These are phyloP conservation scores for Trichoderma guizhouense DNA, from an alignment of 2,329 filamentous ascomycete species.

Conservation along the genomic window DNA sequence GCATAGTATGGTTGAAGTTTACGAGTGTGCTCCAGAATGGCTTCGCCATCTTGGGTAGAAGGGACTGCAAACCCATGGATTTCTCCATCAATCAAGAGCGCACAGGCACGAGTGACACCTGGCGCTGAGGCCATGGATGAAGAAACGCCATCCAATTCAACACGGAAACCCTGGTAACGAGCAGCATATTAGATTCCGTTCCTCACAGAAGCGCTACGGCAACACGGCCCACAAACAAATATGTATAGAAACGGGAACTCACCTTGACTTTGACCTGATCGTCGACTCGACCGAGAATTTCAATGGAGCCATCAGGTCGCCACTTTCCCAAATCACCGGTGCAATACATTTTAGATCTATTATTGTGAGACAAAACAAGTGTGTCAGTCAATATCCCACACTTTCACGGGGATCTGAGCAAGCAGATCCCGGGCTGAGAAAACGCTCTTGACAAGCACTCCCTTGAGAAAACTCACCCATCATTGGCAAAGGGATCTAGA, in stretches of 20 bases:
- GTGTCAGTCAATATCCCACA: constrained; percentile 4
- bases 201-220: background rate
- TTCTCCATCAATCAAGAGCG: constrained; percentile 44
- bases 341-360: constrained; percentile 49
- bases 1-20: constrained; percentile 53
- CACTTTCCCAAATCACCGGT: constrained; percentile 58
- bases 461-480: constrained; percentile 41
- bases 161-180: constrained; percentile 50
- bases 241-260: constrained; percentile 17
- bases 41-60: constrained; percentile 32
- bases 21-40: constrained; percentile 40
- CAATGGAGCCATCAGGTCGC: constrained; percentile 50
- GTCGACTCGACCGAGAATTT: constrained; percentile 56
- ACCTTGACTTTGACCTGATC: constrained; percentile 61
- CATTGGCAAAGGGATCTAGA: constrained; percentile 47
- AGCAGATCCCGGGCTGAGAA: background rate
- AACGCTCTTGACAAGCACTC: background rate
- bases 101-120: constrained; percentile 46
- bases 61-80: constrained; percentile 51
- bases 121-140: constrained; percentile 46
- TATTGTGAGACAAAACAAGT: constrained; percentile 2
- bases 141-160: constrained; percentile 58
- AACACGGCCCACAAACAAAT: background rate
- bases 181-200: background rate
- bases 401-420: background rate